Conservation (phyloP, 2,329 filamentous ascomycete genomes). For the Aspergillus latus region DNA sequence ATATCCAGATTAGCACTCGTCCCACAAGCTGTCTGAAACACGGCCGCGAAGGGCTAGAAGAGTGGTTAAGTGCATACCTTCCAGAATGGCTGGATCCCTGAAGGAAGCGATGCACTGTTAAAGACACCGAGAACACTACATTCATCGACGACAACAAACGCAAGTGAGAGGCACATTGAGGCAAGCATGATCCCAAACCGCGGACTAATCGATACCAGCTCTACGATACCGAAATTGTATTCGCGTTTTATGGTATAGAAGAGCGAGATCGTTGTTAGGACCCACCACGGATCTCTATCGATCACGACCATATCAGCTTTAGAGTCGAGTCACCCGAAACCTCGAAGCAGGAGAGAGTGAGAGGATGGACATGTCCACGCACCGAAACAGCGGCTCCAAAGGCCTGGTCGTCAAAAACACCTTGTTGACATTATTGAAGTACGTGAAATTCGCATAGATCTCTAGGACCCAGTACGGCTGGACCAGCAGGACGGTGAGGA, state of each 20-base stretch:
- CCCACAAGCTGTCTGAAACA: too few relatives aligned
- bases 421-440: constrained; percentile 57
- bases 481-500: constrained; percentile 57
- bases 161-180: constrained; percentile 61
- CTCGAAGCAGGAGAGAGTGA: background rate
- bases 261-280: constrained; percentile 60
- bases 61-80: constrained; percentile 35
- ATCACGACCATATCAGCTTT: background rate
- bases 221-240: constrained; percentile 59
- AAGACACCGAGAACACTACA: constrained; percentile 58
- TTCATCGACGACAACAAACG: constrained; percentile 63
- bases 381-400: constrained; percentile 61
- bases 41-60: too few relatives aligned
- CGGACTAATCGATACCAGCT: constrained; percentile 61
- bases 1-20: background rate
- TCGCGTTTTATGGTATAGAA: constrained; percentile 64
- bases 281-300: constrained; percentile 65
- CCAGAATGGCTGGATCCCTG: constrained; percentile 67
- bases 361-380: constrained; percentile 5
- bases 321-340: background rate
- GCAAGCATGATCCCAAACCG: constrained; percentile 63
- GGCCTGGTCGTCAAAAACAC: constrained; percentile 58
- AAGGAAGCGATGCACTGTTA: constrained; percentile 36
- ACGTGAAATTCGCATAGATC: constrained; percentile 65
- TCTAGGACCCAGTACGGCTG: constrained; percentile 66